phyloP scores from a whole-genome alignment of 2,329 filamentous ascomycete species.

The Claviceps sp. region DNA sequence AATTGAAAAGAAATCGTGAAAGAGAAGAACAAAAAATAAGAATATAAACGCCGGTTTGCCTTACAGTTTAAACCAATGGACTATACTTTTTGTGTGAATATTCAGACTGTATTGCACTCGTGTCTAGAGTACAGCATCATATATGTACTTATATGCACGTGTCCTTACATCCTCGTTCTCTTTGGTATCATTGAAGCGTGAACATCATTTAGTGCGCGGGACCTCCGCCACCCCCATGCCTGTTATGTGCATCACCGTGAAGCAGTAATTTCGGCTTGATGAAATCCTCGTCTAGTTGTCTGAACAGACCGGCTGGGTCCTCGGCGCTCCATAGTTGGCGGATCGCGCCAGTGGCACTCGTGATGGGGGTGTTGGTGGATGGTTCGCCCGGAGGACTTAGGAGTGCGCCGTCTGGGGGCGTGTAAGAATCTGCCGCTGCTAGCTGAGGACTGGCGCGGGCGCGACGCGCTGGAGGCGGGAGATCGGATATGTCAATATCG shows the following conservation, averaged over 20 bases:
- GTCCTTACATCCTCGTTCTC: neutral
- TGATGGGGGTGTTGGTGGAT: constrained; percentile 22
- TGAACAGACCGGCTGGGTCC: constrained; percentile 81
- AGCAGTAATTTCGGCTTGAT: constrained; percentile 85
- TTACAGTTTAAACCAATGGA: too few relatives aligned
- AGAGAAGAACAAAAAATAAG: too few relatives aligned
- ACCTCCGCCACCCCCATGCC: constrained; percentile 10
- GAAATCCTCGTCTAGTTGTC: constrained; percentile 87
- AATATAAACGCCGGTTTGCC: too few relatives aligned
- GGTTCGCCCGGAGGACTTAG: constrained; percentile 17
- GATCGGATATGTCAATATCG: constrained; percentile 53
- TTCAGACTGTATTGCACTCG: neutral
- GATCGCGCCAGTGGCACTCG: constrained; percentile 66
- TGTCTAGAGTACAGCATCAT: neutral
- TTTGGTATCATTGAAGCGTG: neutral
- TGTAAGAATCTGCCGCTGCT: neutral
- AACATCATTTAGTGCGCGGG: constrained; percentile 1
- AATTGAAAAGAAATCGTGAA: too few relatives aligned
- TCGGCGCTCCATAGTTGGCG: constrained; percentile 71
- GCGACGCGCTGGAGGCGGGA: constrained; percentile 45
- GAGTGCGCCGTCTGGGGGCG: constrained; percentile 14
- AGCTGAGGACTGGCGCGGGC: constrained; percentile 14
- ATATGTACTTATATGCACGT: too few relatives aligned
- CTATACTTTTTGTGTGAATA: neutral
- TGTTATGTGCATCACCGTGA: constrained; percentile 41